These are phyloP conservation scores for Dryas octopetala DNA, from an alignment of 306 rosid genomes.

Conservation along the genomic window DNA sequence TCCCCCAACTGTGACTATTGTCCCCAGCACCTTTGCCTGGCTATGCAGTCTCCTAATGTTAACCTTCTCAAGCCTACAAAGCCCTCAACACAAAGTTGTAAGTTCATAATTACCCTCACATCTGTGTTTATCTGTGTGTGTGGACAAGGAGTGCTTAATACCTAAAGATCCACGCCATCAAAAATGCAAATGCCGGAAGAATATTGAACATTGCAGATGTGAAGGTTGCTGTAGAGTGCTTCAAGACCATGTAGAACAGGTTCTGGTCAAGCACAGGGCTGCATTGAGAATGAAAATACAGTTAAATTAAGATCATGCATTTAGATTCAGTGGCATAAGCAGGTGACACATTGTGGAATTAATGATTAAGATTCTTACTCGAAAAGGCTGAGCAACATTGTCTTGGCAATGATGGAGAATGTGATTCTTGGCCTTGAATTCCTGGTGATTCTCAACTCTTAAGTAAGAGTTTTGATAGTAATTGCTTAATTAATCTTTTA, in stretches of 20 bases:
- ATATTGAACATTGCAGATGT: slow-evolving; percentile 42
- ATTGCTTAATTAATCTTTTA: neutral
- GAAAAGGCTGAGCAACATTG: slow-evolving; percentile 23
- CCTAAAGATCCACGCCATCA: slow-evolving; percentile 41
- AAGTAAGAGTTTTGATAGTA: neutral
- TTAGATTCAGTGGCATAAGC: no score
- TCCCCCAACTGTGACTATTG: slow-evolving; percentile 36
- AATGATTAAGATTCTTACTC: slow-evolving; percentile 25
- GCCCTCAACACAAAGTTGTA: neutral
- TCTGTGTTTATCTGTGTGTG: neutral
- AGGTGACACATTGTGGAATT: neutral
- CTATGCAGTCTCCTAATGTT: slow-evolving; percentile 7
- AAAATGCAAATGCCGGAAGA: slow-evolving; percentile 36
- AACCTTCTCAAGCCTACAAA: slow-evolving; percentile 21
- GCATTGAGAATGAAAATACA: neutral
- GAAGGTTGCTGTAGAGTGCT: slow-evolving; percentile 39
- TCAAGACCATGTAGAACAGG: slow-evolving; percentile 27
- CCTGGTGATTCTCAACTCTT: neutral
- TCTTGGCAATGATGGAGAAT: slow-evolving; percentile 18
- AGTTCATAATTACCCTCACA: neutral
- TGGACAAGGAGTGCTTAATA: neutral
- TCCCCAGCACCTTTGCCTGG: slow-evolving; percentile 29
- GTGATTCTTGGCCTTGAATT: slow-evolving; percentile 25
- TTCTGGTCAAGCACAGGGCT: slow-evolving; percentile 41
- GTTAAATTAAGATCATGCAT: neutral